Base-by-base conservation (phyloP, 2,329 filamentous ascomycete species). In the Fusarium coicis region DNA sequence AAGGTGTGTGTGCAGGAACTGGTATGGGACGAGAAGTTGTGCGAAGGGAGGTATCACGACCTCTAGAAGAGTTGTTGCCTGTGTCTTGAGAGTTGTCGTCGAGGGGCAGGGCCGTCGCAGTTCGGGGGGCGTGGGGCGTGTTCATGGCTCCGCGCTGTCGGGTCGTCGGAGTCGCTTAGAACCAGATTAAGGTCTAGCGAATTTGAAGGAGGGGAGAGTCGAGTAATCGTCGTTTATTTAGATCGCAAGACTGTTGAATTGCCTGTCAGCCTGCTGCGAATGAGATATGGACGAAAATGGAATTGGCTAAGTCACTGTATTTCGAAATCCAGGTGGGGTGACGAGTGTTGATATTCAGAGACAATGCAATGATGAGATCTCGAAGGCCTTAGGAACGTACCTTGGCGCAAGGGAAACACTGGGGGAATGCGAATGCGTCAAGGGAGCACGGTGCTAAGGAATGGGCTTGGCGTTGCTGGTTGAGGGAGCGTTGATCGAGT, bases 61-160 rank as follows among this genome's bases (percentile, higher is more conserved):
- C 66, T 58, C 68, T 70, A 32, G 52, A 60, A 52, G 71, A 62
- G 32, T 54, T 63, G 52, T 65, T 68, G 53, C 63, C 65, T 50
- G 65, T 49, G 46, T 73, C 58, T 62, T 61, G 60, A 26, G 66
- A 63, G 47, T 63, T 66, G 46, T 74, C 63, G 64, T 77, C 75
- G 62, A 76, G 68, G 66, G 76, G 70, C 70, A 78, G 70, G 57
- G 76, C 75, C 70, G 75, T 78, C 73, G 74, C 66, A 72, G 71
- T 72, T 63, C 68, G 76, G 65, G 76, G 73, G 40, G 67, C 59
- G 63, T 78, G 75, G 74, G 79, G 73, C 72, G 63, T 78, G 73
- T 74, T 80, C 80, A 81, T 81, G 77, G 74, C 75, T 77, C 73
- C 73, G 71, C 59, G 65, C 50, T 70, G 65, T 61, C 68, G 66